These are phyloP conservation scores for Ophiostoma himal-ulmi DNA, from an alignment of 2,329 filamentous ascomycete species.

Conservation along the genomic window DNA sequence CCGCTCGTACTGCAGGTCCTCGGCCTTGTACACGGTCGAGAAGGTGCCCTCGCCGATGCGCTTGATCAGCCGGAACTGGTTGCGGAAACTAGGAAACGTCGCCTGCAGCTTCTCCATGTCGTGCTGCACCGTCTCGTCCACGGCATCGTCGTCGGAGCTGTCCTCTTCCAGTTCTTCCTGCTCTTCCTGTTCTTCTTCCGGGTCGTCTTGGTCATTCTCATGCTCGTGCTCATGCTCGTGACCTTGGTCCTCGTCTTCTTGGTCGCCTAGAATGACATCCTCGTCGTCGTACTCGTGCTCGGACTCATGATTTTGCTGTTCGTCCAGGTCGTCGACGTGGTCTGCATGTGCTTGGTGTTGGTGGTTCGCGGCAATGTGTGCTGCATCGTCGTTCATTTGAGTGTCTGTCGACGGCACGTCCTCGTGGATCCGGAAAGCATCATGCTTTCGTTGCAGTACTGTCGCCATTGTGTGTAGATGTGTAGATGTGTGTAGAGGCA, in stretches of 20 bases:
- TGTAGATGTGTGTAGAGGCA: background rate
- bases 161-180: conserved; percentile 41
- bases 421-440: conserved; percentile 46
- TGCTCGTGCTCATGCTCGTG: conserved; percentile 43
- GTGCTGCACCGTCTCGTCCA: conserved; percentile 65
- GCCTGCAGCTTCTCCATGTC: conserved; percentile 84
- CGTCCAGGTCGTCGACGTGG: conserved; percentile 18
- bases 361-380: background rate
- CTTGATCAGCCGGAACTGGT: conserved; percentile 85
- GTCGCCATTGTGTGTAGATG: conserved; percentile 22
- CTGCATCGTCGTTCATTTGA: conserved; percentile 39
- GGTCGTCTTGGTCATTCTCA: conserved; percentile 35
- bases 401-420: conserved; percentile 46
- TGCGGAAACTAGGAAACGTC: conserved; percentile 75
- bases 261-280: conserved; percentile 22
- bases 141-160: conserved; percentile 55
- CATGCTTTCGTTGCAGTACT: conserved; percentile 30
- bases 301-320: conserved; percentile 27
- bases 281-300: conserved; percentile 29
- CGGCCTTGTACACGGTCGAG: conserved; percentile 97
- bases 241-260: conserved; percentile 30
- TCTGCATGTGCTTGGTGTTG: background rate
- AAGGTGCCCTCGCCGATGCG: conserved; percentile 98
- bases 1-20: conserved; percentile 78
- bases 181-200: conserved; percentile 32